These are phyloP conservation scores for Saccharomycopsis selenospora DNA, from an alignment of 805 yeast genomes.

Conservation along the genomic window DNA sequence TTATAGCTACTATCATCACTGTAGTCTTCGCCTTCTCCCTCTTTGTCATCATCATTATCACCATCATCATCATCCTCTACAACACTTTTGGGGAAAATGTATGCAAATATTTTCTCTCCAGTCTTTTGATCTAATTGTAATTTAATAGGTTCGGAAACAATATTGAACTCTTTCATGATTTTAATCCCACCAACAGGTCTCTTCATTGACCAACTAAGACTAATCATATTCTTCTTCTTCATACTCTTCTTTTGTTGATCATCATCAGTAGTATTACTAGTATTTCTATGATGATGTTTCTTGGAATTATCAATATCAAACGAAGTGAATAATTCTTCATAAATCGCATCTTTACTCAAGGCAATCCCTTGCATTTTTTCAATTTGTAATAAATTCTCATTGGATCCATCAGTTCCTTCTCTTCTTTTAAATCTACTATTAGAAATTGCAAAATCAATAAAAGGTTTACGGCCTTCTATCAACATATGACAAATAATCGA, in stretches of 20 bases:
- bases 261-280: constrained; percentile 23
- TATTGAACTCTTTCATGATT: constrained; percentile 59
- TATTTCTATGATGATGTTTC: constrained; percentile 16
- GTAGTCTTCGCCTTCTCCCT: constrained; percentile 18
- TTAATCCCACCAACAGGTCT: constrained; percentile 87
- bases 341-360: constrained; percentile 46
- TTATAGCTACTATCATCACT: constrained; percentile 19
- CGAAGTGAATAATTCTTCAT: constrained; percentile 67
- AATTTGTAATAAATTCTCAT: constrained; percentile 52
- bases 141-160: constrained; percentile 57
- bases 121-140: constrained; percentile 68
- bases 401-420: constrained; percentile 60
- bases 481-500: constrained; percentile 67
- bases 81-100: constrained; percentile 56
- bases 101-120: constrained; percentile 53
- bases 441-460: constrained; percentile 63
- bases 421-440: constrained; percentile 53
- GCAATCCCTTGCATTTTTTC: constrained; percentile 64
- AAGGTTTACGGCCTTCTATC: constrained; percentile 50
- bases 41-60: constrained; percentile 18
- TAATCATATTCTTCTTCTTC: constrained; percentile 29
- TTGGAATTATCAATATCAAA: constrained; percentile 25
- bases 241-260: constrained; percentile 12
- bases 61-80: constrained; percentile 4
- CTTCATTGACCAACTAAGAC: constrained; percentile 67